phyloP scores from a whole-genome alignment of 202 grass and related monocot species.

The Thinopyrum obtusiflorum region DNA sequence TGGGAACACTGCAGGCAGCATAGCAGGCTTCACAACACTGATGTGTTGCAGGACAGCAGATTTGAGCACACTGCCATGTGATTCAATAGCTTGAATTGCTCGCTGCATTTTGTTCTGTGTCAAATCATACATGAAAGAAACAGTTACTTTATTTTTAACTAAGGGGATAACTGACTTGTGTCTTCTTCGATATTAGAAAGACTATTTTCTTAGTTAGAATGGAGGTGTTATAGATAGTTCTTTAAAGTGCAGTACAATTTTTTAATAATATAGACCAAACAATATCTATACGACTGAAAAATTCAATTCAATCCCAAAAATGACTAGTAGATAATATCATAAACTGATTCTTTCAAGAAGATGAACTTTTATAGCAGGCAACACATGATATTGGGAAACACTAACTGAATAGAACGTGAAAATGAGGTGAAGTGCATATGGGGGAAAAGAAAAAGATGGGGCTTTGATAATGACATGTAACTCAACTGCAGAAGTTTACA shows the following conservation, averaged over 20 bases:
- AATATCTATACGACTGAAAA: neutral
- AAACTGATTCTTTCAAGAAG: neutral
- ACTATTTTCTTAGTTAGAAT: neutral
- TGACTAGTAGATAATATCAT: neutral
- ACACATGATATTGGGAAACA: neutral
- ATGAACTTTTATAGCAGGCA: neutral
- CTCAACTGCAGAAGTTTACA: neutral
- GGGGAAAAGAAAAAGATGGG: neutral
- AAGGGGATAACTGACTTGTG: neutral
- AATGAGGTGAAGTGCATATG: neutral
- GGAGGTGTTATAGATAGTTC: neutral
- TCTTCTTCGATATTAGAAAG: neutral
- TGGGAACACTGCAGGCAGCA: conserved; percentile 51
- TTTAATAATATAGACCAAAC: neutral
- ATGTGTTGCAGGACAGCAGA: conserved; percentile 64
- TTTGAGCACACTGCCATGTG: conserved; percentile 68
- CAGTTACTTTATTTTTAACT: conserved; percentile 19
- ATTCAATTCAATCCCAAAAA: neutral
- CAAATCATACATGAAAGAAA: conserved; percentile 22
- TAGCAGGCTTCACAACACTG: conserved; percentile 36
- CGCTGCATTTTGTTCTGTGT: conserved; percentile 77
- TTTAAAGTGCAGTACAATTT: too few relatives aligned
- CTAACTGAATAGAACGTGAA: neutral
- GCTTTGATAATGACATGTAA: neutral
- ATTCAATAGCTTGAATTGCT: conserved; percentile 63